Percentiles rank a stretch among this genome's conserved stretches.
Conservation (phyloP, 305 asterid species). For the Fraxinus latifolia region DNA sequence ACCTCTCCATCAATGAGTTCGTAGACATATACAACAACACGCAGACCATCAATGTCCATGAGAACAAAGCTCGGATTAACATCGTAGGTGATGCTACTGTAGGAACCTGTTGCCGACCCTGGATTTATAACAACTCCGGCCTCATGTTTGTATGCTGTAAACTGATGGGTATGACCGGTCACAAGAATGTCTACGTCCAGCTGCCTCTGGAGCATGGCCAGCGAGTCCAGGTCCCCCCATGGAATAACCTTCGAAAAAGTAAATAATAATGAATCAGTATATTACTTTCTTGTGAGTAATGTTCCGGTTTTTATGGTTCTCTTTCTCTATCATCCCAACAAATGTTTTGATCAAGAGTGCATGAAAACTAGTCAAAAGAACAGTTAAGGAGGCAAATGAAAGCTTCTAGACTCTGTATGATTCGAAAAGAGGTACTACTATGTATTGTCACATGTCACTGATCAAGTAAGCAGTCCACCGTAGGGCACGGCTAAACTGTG, state of each 20-base stretch:
- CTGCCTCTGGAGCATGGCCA: constrained; percentile 98
- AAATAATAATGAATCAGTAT: background rate
- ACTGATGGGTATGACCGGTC: constrained; percentile 94
- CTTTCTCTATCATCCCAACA: background rate
- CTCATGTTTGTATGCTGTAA: constrained; percentile 95
- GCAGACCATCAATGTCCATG: constrained; percentile 92
- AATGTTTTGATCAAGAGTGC: background rate
- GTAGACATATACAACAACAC: constrained; percentile 92
- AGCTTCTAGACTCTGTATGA: background rate
- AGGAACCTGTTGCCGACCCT: constrained; percentile 97
- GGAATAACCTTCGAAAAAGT: constrained; percentile 71
- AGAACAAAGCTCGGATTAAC: constrained; percentile 97
- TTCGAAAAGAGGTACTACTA: background rate
- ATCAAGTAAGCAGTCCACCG: background rate
- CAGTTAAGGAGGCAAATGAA: background rate
- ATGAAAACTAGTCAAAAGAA: background rate
- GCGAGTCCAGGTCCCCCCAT: constrained; percentile 95
- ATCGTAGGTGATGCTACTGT: constrained; percentile 93
- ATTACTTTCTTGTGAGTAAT: background rate
- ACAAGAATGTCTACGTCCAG: constrained; percentile 96
- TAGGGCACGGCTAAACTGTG: background rate
- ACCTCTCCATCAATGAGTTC: constrained; percentile 98
- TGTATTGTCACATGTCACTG: background rate
- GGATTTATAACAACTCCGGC: constrained; percentile 98
- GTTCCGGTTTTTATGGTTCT: background rate